Base-by-base conservation (phyloP, 352 stramenopile species). In the Pythium volutum region DNA sequence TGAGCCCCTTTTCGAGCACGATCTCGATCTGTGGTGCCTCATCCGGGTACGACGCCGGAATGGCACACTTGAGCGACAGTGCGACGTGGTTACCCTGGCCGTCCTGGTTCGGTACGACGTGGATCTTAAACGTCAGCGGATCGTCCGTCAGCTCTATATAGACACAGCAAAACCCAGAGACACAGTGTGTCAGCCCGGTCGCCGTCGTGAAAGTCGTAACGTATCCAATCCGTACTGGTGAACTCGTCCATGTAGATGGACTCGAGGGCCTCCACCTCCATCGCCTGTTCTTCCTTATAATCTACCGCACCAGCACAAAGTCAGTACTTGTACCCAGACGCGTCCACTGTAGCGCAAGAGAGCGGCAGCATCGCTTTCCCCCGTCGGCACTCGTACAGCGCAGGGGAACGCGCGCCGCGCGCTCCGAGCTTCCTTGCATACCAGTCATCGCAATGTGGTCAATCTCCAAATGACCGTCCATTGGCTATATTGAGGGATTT, bases 211-310 rank as follows among this genome's bases (percentile, higher is more conserved):
- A 23, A 18, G 29, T 18, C 29, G 7, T 11, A 3, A 16, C 23
- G 3, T 4, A 29, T 41, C 26, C n/a, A 39, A 16, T 12, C 79
- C 81, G 49, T 70, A 95, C 86, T 87, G 52, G 69, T 87, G 71
- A 95, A 95, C 62, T 95, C 86, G 68, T 95, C 81, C 79, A 92
- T 94, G 70, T 95, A 95, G 55, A 95, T 95, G 69, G 86, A 83
- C 62, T 94, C 86, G 59, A 95, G 82, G 45, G 86, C 86, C 62
- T 95, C 86, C 67, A 93, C 84, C 75, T 95, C 86, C 86, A 95
- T 95, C 66, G 70, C 73, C 71, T 94, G 84, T 57, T 95, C 86
- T 69, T 93, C 86, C 61, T 83, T 84, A 77, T 95, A 93, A 73
- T 95, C 86, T 55, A 53, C 15, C 25, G 20, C n/a, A 27, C 26